Evolutionary conservation across 1,284 basidiomycete species (phyloP).

Genomic region (Puccinia hordei): DNA sequence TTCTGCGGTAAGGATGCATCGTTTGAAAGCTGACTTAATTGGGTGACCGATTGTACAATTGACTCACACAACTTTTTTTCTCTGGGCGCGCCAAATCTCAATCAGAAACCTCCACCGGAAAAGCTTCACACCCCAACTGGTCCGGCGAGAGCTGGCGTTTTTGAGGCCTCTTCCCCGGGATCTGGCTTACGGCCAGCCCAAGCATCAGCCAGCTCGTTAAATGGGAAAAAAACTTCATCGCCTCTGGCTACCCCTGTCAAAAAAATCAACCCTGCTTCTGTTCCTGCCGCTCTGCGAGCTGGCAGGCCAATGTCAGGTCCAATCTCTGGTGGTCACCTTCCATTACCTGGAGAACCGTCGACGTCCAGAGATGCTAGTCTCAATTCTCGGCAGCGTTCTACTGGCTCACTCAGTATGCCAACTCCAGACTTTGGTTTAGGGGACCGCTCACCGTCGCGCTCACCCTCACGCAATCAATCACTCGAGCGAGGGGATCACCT

Average conservation of each 20-base stretch:
- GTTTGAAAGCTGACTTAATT: background rate
- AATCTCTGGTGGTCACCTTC: constrained; percentile 7
- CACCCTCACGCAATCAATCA: constrained; percentile 45
- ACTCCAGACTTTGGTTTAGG: constrained; percentile 22
- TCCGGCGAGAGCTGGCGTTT: constrained; percentile 38
- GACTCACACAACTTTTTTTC: background rate
- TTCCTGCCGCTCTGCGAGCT: constrained; percentile 25
- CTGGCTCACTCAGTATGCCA: constrained; percentile 27
- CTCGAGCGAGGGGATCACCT: constrained; percentile 19
- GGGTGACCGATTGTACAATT: background rate
- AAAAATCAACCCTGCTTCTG: constrained; percentile 7
- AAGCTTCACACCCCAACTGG: constrained; percentile 32
- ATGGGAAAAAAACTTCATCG: constrained; percentile 15
- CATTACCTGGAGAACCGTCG: constrained; percentile 36
- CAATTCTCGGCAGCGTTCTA: constrained; percentile 34
- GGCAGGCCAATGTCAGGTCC: constrained; percentile 6
- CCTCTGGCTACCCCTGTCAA: constrained; percentile 3
- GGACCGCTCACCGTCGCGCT: constrained; percentile 10
- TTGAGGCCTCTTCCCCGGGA: constrained; percentile 41
- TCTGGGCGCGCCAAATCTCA: background rate
- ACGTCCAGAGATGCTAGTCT: constrained; percentile 8
- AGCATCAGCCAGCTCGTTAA: background rate
- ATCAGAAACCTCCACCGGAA: constrained; percentile 48
- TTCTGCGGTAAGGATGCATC: constrained; percentile 62
- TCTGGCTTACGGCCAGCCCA: constrained; percentile 16